Evolutionary conservation across 805 yeast species (phyloP), one percentile per base, ranked within the genome.

Genomic region (Saccharomycopsis sp.): DNA sequence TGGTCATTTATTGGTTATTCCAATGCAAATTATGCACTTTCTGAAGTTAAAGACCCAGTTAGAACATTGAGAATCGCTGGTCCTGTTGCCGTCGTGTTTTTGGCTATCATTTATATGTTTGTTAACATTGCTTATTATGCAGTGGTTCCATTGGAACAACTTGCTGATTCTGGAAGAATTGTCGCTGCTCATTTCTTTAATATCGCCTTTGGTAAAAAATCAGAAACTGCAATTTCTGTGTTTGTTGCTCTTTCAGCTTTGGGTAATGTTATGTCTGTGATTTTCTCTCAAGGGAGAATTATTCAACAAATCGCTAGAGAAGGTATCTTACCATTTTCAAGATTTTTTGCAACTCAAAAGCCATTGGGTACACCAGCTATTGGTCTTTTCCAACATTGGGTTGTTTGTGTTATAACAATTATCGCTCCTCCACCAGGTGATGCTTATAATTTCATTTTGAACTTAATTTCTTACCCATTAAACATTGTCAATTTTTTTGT

Each of bases 1-100:
- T 85, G 90, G 90, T 81, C 90, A 1, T 85, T 77, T 55, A 76
- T 83, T 54, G 94, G 94, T 41, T 85, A 84, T 59, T 80, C 89
- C 32, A 85, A 85, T 58, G 89, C 81, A 42, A 84, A 85, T 63
- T 84, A 85, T 56, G 90, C 93, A 4, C 69, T 84, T 39, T 85
- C 88, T 56, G 95, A 85, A 64, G 77, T 79, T 40, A 79, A 75
- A 59, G 73, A 85, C 60, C 93, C 94, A 2, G 74, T 75, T 38
- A 74, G 75, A 55, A 79, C 85, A 40, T 73, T 83, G 59, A 77
- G 67, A 56, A 61, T 73, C 44, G 88, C 90, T 13, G 94, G 89
- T 37, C 95, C 95, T 34, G 55, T 72, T 23, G 86, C 94, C 0
- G 67, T 86, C 51, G 55, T 79, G 22, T 58, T 69, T 35, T 70